Percentiles rank a stretch among this genome's conserved stretches.
Conservation (phyloP, 2,329 filamentous ascomycete genomes). For the Paraconiothyrium sp. region DNA sequence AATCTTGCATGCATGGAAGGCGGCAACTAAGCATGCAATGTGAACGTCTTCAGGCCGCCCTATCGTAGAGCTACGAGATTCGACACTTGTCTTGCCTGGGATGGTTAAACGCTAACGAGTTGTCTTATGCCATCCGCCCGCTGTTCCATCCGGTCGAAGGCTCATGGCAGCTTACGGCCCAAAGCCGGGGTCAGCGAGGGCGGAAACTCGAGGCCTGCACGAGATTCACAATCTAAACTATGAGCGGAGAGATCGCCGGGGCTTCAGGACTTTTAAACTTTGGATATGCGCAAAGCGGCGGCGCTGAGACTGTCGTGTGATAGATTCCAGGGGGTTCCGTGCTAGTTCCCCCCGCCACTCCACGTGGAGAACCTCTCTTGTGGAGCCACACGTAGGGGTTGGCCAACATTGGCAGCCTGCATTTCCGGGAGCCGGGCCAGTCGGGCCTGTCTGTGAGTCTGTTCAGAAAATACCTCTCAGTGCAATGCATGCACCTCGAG, state of each 20-base stretch:
- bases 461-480: neutral
- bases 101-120: conserved; percentile 9
- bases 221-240: neutral
- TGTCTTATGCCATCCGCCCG: neutral
- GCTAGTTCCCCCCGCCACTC: neutral
- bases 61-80: neutral
- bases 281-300: neutral
- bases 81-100: conserved; percentile 7
- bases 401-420: too few species aligned
- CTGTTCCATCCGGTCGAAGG: neutral
- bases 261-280: conserved; percentile 2
- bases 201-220: neutral
- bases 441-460: too few species aligned
- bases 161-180: conserved; percentile 5
- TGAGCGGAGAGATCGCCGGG: conserved; percentile 1
- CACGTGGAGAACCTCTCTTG: conserved; percentile 11
- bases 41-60: neutral
- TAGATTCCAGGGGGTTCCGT: conserved; percentile 5
- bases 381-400: neutral
- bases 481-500: neutral
- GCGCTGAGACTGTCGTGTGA: conserved; percentile 4
- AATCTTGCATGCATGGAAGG: conserved; percentile 3
- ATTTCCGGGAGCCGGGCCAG: too few species aligned
- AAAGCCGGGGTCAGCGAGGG: neutral
- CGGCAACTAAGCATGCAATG: conserved; percentile 12